phyloP scores from a whole-genome alignment of 805 yeast species.

The Myxozyma kluyveri region DNA sequence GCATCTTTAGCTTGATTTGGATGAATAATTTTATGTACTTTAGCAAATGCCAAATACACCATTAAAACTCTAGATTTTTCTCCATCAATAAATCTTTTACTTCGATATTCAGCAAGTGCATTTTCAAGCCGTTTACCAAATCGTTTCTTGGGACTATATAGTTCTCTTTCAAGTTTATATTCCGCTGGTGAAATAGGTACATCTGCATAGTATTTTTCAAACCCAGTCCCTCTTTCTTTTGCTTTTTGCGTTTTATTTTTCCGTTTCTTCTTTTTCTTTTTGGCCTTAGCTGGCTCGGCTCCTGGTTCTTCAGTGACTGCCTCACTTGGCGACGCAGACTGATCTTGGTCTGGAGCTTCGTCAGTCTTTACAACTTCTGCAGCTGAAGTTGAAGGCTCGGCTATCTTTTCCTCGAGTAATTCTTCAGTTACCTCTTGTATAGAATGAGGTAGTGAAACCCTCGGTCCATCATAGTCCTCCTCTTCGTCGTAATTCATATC shows the following conservation, averaged over 20 bases:
- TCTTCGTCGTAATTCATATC: no score
- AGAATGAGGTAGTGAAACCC: no score
- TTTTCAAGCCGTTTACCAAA: slow-evolving; percentile 6
- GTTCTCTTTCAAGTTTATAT: slow-evolving; percentile 2
- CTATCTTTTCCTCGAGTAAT: no score
- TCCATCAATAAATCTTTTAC: slow-evolving; percentile 7
- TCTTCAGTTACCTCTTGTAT: no score
- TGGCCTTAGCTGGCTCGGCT: neutral
- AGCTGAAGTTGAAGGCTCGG: no score
- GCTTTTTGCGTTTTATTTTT: slow-evolving; percentile 1
- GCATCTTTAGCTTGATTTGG: neutral
- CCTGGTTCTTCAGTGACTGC: neutral
- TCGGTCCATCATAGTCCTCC: no score
- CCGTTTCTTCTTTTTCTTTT: slow-evolving; percentile 8
- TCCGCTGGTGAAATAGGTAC: slow-evolving; percentile 9
- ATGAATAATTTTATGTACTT: neutral
- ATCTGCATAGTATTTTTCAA: slow-evolving; percentile 9
- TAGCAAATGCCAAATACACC: slow-evolving; percentile 3
- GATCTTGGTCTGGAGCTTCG: no score
- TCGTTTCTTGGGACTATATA: neutral
- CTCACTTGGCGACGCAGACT: no score
- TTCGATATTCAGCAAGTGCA: neutral
- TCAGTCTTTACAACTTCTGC: no score
- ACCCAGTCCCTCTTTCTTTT: slow-evolving; percentile 7
- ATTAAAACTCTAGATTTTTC: neutral